Base-by-base conservation (phyloP, 208 protist genomes). In the Jaenimonas drosophilae region DNA sequence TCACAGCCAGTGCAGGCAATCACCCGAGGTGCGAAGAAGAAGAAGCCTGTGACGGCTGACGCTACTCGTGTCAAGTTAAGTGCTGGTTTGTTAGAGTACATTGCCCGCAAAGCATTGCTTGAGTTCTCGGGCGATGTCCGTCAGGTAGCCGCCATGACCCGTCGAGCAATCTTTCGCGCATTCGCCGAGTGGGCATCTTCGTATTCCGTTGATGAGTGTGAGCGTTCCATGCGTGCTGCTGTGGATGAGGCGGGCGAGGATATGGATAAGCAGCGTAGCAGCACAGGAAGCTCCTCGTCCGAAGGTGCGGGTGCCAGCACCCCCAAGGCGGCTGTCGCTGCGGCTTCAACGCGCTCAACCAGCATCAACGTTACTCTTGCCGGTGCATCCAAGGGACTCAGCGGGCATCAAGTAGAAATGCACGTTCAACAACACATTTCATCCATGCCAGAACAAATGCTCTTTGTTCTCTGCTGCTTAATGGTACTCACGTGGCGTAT, bases 391-490 rank as follows among this genome's bases (percentile, higher is more conserved):
- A 57, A 57, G 23, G 52, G 79, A n/a, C 45, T 81, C 19, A 38
- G 53, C 33, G 59, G 61, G 17, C 56, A 49, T 6, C 59, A 48
- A 20, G 74, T 82, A 11, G 64, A 78, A 42, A 56, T 75, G 25
- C 62, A 79, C 17, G 62, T 80, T 1, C 59, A 76, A 39, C 60
- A 64, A 31, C 64, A 85, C 56, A 53, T 89, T 25, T 51, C 64
- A 17, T 62, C 58, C 3, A 74, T 89, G 52, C 75, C 81, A 24
- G 76, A 90, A 59, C 76, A 90, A 52, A 70, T 68, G 26, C 43
- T 80, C 1, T 80, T 81, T 54, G 73, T 90, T 3, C 61, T 90
- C 3, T 72, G 81, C 57, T 90, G 81, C 57, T 54, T 90, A 27
- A 50, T 86, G 14, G 74, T 86, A 5, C 57, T 90, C 6, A 67